Percentiles rank a stretch among this genome's conserved stretches.
phyloP scores from a whole-genome alignment of 139 green algal genomes.

The Pleodorina starrii region DNA sequence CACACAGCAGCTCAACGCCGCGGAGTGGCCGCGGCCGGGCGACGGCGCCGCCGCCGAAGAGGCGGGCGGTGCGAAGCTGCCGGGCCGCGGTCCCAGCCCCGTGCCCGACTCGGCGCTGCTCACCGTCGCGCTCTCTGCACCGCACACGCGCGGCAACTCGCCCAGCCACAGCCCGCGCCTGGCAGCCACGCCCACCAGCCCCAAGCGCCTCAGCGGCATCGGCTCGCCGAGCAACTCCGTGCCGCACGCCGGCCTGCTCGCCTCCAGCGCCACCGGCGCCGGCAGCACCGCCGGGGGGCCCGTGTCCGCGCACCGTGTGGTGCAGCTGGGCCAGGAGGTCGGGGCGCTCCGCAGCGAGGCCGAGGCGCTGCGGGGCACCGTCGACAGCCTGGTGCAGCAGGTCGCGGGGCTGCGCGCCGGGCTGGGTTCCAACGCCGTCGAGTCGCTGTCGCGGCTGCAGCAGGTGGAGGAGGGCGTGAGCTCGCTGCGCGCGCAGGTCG shows the following conservation, averaged over 20 bases:
- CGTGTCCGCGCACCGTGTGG: neutral
- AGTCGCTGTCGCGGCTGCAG: conserved; percentile 25
- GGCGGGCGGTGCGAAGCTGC: neutral
- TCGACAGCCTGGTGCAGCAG: conserved; percentile 25
- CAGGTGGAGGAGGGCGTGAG: conserved; percentile 22
- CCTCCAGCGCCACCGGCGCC: neutral
- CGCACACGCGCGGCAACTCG: neutral
- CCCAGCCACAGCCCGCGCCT: neutral
- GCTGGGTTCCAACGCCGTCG: conserved; percentile 13
- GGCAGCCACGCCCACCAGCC: neutral
- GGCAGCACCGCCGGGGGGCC: too few species aligned
- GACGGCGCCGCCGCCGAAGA: neutral
- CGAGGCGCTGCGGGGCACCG: conserved; percentile 19
- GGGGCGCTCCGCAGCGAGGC: neutral
- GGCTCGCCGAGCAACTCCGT: neutral
- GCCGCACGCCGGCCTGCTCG: neutral
- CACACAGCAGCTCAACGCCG: neutral
- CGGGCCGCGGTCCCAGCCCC: too few species aligned
- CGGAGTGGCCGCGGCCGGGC: neutral
- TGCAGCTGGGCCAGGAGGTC: conserved; percentile 37
- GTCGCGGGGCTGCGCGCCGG: neutral
- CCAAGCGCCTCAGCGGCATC: neutral
- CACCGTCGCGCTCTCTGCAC: neutral
- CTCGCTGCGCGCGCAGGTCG: conserved; percentile 1
- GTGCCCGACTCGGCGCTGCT: neutral